Base-by-base conservation (phyloP, 768 basidiomycete species). In the Tulasnella sp. region DNA sequence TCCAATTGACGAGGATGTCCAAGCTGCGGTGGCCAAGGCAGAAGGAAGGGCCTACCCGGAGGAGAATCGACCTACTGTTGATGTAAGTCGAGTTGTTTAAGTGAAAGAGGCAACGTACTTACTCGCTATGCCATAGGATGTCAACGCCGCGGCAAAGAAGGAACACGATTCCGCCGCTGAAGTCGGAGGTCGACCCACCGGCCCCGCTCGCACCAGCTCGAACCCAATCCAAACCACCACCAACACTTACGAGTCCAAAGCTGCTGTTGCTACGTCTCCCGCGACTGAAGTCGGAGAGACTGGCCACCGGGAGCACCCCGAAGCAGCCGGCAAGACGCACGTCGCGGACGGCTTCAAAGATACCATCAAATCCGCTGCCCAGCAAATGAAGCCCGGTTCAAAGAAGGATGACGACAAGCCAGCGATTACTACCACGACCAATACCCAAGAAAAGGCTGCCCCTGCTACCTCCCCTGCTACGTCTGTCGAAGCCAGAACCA, bases 381-480 rank as follows among this genome's bases (percentile, higher is more conserved):
- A 62, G 24, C 27, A 62, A 14, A 16, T 62, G 58, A 62, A 62
- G n/a, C 58, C 58, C 4, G 31, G 58, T 10, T 62, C 58, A 10
- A 62, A 62, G n/a, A 62, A 62, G 24, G 24, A 34, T n/a, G 31
- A n/a, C n/a, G 58, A 62, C 18, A 31, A n/a, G 58, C 39, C 72
- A 36, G 21, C 27, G 21, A 74, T 74, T 39, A 39, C 24, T 5
- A 74, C 72, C 18, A 74, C 72, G 24, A 36, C 72, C 27, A 74
- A 74, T 38, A 74, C 72, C 14, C 39, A 40, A 38, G 42, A 74
- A n/a, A 74, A 74, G 72, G 38, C 72, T 39, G 72, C 72, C 36
- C 72, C 72, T 74, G 72, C 42, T 19, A 74, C 72, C 38, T 74
- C 72, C 5, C 72, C 72, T n/a, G 72, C 72, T 40, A 74, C 58